Evolutionary conservation across 192 early-diverging fungal species (phyloP), one percentile per base, ranked within the genome.

Genomic region (Umbelopsis vinacea): DNA sequence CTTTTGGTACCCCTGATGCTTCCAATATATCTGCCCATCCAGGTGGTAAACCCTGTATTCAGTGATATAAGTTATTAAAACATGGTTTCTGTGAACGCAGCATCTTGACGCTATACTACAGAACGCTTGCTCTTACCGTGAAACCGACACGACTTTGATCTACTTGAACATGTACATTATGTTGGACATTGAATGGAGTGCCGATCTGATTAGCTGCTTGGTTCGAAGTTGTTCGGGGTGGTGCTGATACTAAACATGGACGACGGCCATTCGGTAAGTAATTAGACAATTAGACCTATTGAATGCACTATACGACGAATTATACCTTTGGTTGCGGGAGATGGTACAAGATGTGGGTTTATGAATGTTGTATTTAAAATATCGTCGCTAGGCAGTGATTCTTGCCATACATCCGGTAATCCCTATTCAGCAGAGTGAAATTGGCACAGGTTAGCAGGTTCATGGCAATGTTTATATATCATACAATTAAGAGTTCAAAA

Each of bases 401-500:
- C 78, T 52, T 83, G 81, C 85, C 85, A 87, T 10, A 87, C 85
- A 54, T 87, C 85, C n/a, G 85, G 85, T 46, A 87, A 77, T 14
- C 85, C 81, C 79, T 81, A 66, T 50, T 43, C 11, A 17, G 15
- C 48, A 50, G 46, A 33, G 24, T 52, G 12, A 66, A 53, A n/a
- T 46, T 37, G 37, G 29, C n/a, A 26, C 6, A 43, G 26, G 52
- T 12, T 22, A 14, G 40, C 8, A 66, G n/a, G 19, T 72, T 66
- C 23, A 38, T 46, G 19, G 17, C 8, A 43, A 43, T 43, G 40
- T 6, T 8, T 12, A 6, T 12, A 6, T 43, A 43, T 43, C 40
- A 38, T 38, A 24, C 24, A 23, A 53, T 48, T 26, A 40, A 69
- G 10, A 72, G 19, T 50, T 12, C 17, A 43, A 46, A 55, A 24